Evolutionary conservation across 192 early-diverging fungal species (phyloP), one percentile per base, ranked within the genome.

Genomic region (Coemansia sp.): DNA sequence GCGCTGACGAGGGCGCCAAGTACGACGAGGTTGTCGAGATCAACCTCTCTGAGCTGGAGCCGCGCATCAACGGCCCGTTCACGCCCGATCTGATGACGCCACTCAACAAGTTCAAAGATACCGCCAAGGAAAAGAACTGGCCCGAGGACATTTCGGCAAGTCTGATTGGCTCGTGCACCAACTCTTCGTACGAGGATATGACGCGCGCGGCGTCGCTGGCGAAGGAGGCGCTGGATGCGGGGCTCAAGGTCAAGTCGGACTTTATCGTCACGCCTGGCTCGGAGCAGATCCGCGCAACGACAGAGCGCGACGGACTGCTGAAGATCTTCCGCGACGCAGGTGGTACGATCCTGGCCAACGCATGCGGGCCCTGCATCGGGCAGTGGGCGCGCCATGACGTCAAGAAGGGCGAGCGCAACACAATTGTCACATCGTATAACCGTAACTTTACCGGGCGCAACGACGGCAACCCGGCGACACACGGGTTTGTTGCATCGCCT

Each of bases 391-490:
- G 96, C 76, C 77, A 93, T 70, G 96, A 98, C 83, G 86, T 95
- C 69, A 89, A 91, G 86, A 95, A 96, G 88, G 95, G 95, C 74
- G 91, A 92, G 57, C 90, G 91, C 84, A 98, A 98, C 90, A 92
- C 93, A 19, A 98, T 98, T 84, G 87, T 98, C 80, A 98, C 94
- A 75, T 96, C 95, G 53, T 98, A 96, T 87, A 98, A 98, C 90
- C 91, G 96, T 82, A 98, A 98, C 90, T 98, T 98, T 82, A 96
- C 94, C 58, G 96, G 92, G 61, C 93, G 96, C 89, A 98, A 98
- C 86, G 96, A 98, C 81, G 93, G 91, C 74, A 96, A 96, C 90
- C 94, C 96, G 45, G 86, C 89, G 64, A 98, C 96, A 64, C 94
- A 96, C 79, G 91, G 91, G 69, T 98, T 98, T 71, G 94, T 98